These are phyloP conservation scores for Entomortierella beljakovae DNA, from an alignment of 192 early-diverging fungal species.

Conservation along the genomic window DNA sequence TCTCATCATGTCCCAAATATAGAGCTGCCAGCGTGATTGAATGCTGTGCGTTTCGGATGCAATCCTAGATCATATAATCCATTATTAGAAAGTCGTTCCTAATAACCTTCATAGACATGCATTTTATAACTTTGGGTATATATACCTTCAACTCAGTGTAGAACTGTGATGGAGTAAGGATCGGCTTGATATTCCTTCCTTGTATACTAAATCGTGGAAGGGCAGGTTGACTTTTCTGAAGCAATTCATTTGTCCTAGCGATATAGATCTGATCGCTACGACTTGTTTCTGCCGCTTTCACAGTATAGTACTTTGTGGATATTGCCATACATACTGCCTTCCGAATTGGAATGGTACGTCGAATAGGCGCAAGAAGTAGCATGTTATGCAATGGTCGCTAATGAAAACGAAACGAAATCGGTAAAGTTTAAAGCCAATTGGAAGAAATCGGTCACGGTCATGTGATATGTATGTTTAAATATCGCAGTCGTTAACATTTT, in stretches of 20 bases:
- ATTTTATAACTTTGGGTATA: slow-evolving; percentile 26
- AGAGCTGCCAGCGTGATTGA: slow-evolving; percentile 89
- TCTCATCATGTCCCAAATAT: slow-evolving; percentile 88
- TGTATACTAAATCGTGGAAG: slow-evolving; percentile 53
- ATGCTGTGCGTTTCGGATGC: slow-evolving; percentile 75
- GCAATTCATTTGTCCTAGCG: slow-evolving; percentile 15
- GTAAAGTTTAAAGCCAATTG: too few relatives aligned
- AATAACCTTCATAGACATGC: too few relatives aligned
- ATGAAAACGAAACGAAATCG: too few relatives aligned
- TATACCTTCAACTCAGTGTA: slow-evolving; percentile 63
- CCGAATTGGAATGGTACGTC: background rate
- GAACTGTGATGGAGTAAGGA: slow-evolving; percentile 58
- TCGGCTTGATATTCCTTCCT: slow-evolving; percentile 49
- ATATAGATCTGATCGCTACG: slow-evolving; percentile 25
- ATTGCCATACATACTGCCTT: background rate
- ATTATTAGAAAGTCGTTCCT: too few relatives aligned
- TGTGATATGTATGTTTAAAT: too few relatives aligned
- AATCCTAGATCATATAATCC: slow-evolving; percentile 60
- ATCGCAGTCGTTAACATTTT: too few relatives aligned
- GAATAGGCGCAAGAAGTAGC: slow-evolving; percentile 10
- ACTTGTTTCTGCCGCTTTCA: background rate
- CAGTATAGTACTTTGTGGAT: background rate
- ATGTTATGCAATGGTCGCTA: slow-evolving; percentile 3
- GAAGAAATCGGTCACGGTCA: too few relatives aligned
- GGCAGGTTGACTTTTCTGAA: slow-evolving; percentile 28